Evolutionary conservation across 2,329 filamentous ascomycete species (phyloP).

Genomic region (Sclerotinia subarctica): DNA sequence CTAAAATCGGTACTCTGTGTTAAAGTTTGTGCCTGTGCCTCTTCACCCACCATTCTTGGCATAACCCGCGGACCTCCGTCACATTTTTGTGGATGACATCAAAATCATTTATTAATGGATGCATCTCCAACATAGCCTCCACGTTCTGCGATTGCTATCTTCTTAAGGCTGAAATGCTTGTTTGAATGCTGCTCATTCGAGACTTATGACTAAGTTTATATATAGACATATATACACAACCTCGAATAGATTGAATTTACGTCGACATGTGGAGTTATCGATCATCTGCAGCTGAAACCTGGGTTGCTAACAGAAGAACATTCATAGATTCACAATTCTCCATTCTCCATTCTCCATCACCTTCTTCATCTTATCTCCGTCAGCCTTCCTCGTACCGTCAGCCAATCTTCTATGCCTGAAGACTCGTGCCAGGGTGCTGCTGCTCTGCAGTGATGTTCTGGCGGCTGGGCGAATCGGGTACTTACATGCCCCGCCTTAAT

Average conservation of each 20-base stretch:
- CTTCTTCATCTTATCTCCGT: background rate
- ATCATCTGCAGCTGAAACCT: background rate
- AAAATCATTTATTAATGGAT: background rate
- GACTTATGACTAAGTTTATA: background rate
- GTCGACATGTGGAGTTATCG: background rate
- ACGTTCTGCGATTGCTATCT: background rate
- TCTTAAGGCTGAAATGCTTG: background rate
- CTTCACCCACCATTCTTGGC: too few species aligned
- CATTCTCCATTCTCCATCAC: background rate
- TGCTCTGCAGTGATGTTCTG: background rate
- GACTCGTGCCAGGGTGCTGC: background rate
- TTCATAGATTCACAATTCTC: background rate
- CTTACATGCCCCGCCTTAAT: constrained; percentile 4
- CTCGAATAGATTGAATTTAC: background rate
- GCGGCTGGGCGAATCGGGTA: background rate
- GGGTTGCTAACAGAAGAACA: background rate
- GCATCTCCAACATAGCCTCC: background rate
- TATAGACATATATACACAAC: background rate
- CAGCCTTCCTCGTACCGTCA: background rate
- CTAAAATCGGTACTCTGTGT: background rate
- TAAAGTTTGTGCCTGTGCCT: background rate
- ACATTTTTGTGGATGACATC: too few species aligned
- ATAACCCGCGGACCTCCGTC: too few species aligned
- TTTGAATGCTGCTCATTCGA: background rate
- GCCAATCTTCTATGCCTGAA: background rate